Conservation (phyloP, 768 basidiomycete genomes). For the Calocera viscosa region DNA sequence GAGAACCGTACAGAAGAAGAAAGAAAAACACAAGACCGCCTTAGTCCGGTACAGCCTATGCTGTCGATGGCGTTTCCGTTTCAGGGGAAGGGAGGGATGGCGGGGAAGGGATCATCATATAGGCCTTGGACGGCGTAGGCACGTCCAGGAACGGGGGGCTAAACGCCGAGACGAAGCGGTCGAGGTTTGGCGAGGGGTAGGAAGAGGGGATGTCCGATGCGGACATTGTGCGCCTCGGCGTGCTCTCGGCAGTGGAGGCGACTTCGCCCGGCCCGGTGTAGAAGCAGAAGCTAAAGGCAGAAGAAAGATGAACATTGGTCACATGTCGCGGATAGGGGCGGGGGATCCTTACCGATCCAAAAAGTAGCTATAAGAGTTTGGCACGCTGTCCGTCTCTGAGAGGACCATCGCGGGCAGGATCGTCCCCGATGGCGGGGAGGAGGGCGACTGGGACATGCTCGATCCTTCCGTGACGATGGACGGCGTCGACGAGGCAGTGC, state of each 20-base stretch:
- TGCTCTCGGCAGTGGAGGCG: not conserved
- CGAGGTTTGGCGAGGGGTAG: not conserved
- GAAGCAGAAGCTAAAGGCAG: slow-evolving; percentile 54
- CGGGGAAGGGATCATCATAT: not conserved
- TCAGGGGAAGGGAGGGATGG: not conserved
- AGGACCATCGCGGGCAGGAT: slow-evolving; percentile 13
- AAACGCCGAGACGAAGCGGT: not conserved
- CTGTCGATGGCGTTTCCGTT: not conserved
- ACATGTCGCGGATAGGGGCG: not conserved
- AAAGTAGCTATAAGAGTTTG: slow-evolving; percentile 40
- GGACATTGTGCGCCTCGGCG: not conserved
- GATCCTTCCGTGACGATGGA: slow-evolving; percentile 33
- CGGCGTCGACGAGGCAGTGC: slow-evolving; percentile 32
- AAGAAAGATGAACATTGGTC: slow-evolving; percentile 10
- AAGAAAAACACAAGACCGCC: not conserved
- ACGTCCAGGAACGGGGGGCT: not conserved
- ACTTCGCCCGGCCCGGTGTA: slow-evolving; percentile 47
- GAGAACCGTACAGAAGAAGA: not conserved
- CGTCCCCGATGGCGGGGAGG: slow-evolving; percentile 33
- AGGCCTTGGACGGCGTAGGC: not conserved
- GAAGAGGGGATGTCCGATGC: not conserved
- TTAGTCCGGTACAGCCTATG: not conserved
- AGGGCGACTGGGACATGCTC: slow-evolving; percentile 34
- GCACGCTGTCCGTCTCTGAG: slow-evolving; percentile 12
- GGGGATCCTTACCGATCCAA: slow-evolving; percentile 29